phyloP scores from a whole-genome alignment of 2,329 filamentous ascomycete species.

The Penicillium olsonii region DNA sequence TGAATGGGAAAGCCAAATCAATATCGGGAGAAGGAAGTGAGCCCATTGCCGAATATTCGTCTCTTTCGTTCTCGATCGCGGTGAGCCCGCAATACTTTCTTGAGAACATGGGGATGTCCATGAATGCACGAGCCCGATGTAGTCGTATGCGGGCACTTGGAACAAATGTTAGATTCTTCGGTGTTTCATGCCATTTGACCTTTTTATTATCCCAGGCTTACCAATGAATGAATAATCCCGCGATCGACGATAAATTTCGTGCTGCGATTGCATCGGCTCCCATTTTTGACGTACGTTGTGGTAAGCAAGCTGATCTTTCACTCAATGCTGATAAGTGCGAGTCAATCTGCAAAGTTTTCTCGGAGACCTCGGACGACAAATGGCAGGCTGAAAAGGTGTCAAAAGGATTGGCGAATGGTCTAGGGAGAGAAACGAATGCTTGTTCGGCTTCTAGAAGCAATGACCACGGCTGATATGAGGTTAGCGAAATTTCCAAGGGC shows the following conservation, averaged over 20 bases:
- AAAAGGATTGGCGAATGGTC: not conserved
- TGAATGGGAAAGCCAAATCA: not conserved
- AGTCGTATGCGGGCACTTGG: not conserved
- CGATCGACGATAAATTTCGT: no score
- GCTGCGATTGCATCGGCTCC: no score
- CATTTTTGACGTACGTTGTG: no score
- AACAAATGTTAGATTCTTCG: no score
- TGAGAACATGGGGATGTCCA: not conserved
- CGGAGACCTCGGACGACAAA: no score
- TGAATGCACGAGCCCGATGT: slow-evolving; percentile 3
- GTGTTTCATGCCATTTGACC: no score
- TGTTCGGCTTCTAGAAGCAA: not conserved
- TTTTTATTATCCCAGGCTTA: no score
- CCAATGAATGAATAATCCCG: not conserved
- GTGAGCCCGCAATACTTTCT: slow-evolving; percentile 2
- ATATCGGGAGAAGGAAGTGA: not conserved
- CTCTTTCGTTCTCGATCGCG: not conserved
- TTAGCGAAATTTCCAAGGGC: no score
- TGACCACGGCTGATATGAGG: not conserved
- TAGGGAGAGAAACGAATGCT: not conserved
- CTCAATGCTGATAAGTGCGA: no score
- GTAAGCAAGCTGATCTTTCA: no score
- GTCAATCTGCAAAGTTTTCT: no score
- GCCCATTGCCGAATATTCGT: not conserved
- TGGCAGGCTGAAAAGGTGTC: no score